These are phyloP conservation scores for Wickerhamomyces hampshirensis DNA, from an alignment of 805 yeast genomes.

Conservation along the genomic window DNA sequence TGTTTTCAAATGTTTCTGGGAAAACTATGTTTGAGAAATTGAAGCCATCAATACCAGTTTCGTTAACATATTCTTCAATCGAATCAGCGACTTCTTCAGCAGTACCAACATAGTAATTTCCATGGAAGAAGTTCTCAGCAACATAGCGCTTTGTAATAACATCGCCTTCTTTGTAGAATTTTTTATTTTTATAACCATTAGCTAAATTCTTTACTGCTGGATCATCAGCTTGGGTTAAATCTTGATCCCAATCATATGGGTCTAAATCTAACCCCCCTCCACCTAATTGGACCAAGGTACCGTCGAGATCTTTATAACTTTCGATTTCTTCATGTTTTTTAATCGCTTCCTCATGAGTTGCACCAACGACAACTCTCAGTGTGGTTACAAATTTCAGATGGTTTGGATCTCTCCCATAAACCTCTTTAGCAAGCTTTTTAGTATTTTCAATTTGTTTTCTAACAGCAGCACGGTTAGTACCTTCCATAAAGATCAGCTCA, in stretches of 20 bases:
- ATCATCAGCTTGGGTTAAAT: constrained; percentile 30
- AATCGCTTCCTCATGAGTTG: constrained; percentile 39
- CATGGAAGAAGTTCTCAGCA: constrained; percentile 20
- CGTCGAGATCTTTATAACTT: constrained; percentile 34
- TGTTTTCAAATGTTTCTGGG: constrained; percentile 36
- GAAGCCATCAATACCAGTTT: constrained; percentile 38
- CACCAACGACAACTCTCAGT: constrained; percentile 34
- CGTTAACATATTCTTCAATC: constrained; percentile 36
- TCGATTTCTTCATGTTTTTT: constrained; percentile 31
- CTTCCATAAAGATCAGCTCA: constrained; percentile 35
- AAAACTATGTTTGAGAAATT: constrained; percentile 33
- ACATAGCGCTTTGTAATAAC: constrained; percentile 27
- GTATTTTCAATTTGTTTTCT: constrained; percentile 29
- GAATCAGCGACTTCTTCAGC: constrained; percentile 37
- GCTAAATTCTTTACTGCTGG: constrained; percentile 30
- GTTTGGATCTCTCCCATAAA: constrained; percentile 34
- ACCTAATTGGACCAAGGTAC: constrained; percentile 40
- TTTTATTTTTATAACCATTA: constrained; percentile 21
- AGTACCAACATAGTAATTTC: constrained; percentile 28
- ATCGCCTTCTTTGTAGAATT: constrained; percentile 15
- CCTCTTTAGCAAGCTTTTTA: constrained; percentile 31
- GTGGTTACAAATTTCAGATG: constrained; percentile 36
- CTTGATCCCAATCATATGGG: constrained; percentile 41
- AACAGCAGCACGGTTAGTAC: constrained; percentile 29
- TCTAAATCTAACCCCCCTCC: constrained; percentile 40